A percentile compares a stretch with the other conserved stretches of the same genome.
Evolutionary conservation across 2,329 filamentous ascomycete species (phyloP).

Genomic region (Beauveria asiatica): DNA sequence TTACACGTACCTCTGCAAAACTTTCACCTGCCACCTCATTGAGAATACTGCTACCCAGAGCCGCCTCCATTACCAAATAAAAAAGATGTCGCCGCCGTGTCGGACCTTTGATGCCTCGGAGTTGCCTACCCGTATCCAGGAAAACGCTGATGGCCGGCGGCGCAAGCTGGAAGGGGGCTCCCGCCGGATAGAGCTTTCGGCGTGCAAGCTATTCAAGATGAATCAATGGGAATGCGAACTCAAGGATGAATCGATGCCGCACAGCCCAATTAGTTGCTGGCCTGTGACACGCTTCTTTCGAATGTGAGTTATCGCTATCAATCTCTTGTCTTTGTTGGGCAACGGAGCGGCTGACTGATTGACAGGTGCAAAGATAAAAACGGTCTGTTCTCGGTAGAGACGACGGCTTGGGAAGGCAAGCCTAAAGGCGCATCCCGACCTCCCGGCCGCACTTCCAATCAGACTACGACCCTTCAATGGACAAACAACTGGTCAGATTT

Average conservation of each 20-base stretch:
- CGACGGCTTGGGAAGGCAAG: constrained; percentile 50
- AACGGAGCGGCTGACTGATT: constrained; percentile 8
- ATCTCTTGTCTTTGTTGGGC: background rate
- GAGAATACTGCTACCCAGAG: constrained; percentile 41
- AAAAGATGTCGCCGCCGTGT: constrained; percentile 49
- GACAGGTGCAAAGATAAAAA: constrained; percentile 50
- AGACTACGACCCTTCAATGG: constrained; percentile 16
- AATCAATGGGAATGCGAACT: constrained; percentile 54
- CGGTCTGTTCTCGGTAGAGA: constrained; percentile 52
- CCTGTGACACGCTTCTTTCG: constrained; percentile 52
- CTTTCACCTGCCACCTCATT: constrained; percentile 47
- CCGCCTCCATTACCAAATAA: constrained; percentile 27
- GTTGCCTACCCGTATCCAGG: constrained; percentile 41
- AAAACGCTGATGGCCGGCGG: constrained; percentile 38
- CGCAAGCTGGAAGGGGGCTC: constrained; percentile 38
- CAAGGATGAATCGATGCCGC: constrained; percentile 33
- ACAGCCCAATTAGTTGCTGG: constrained; percentile 46
- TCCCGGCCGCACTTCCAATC: background rate
- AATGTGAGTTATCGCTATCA: constrained; percentile 34
- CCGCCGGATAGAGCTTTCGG: constrained; percentile 39
- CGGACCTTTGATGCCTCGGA: constrained; percentile 44
- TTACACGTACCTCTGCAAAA: constrained; percentile 48
- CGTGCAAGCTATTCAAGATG: constrained; percentile 49
- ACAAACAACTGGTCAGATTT: constrained; percentile 27
- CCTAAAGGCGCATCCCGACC: background rate